Conservation (phyloP, 768 basidiomycete species). For the Sarcodon sp. region DNA sequence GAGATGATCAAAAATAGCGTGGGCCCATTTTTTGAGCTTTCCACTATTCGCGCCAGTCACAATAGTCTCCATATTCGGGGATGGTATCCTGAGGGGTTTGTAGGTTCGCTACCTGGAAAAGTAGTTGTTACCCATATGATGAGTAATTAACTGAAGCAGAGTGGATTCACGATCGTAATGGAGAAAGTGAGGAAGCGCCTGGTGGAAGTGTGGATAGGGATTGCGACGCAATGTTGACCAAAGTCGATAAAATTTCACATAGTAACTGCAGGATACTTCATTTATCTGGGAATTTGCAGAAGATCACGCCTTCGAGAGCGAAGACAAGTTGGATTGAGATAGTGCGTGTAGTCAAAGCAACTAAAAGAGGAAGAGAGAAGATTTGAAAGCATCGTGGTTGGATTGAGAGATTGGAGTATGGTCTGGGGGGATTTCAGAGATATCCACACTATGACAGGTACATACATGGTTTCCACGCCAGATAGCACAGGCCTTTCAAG, state of each 20-base stretch:
- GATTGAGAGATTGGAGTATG: conserved; percentile 45
- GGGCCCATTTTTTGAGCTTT: conserved; percentile 91
- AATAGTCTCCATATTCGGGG: conserved; percentile 60
- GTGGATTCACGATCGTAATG: conserved; percentile 83
- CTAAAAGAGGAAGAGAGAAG: conserved; percentile 57
- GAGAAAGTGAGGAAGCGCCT: conserved; percentile 50
- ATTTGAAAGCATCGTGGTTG: conserved; percentile 62
- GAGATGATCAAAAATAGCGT: conserved; percentile 61
- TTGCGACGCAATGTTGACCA: conserved; percentile 58
- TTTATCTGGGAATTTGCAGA: conserved; percentile 64
- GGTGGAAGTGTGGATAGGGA: conserved; percentile 54
- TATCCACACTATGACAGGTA: conserved; percentile 44
- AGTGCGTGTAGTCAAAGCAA: conserved; percentile 46
- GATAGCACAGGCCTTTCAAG: conserved; percentile 75
- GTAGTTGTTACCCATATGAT: conserved; percentile 63
- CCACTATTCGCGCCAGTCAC: conserved; percentile 81
- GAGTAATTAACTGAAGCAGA: conserved; percentile 53
- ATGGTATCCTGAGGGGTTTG: conserved; percentile 51
- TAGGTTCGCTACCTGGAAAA: conserved; percentile 71
- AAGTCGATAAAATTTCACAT: conserved; percentile 54
- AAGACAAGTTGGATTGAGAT: conserved; percentile 70
- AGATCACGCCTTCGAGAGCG: conserved; percentile 59
- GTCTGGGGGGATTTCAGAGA: conserved; percentile 36
- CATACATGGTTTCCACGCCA: conserved; percentile 87
- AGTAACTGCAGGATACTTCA: conserved; percentile 58